Evolutionary conservation across 2,329 filamentous ascomycete genomes (phyloP).

Genomic region (Harringtonia lauricola): DNA sequence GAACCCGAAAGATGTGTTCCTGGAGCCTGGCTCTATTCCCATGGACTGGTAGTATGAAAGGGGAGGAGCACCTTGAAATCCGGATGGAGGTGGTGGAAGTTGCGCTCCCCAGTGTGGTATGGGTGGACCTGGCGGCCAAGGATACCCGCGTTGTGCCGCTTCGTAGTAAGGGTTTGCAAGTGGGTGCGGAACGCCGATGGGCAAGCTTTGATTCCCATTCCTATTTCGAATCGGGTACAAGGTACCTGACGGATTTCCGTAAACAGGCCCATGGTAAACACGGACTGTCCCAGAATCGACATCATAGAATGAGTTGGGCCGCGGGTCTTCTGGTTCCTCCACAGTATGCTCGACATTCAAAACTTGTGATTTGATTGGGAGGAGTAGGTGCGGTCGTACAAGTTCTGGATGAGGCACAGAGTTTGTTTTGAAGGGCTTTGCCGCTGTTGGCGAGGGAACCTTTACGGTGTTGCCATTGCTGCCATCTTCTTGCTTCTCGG

Average conservation of each 20-base stretch:
- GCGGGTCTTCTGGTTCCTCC: conserved; percentile 39
- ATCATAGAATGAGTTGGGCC: conserved; percentile 50
- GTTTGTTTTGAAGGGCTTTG: conserved; percentile 5
- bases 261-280: conserved; percentile 45
- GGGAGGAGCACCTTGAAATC: not conserved
- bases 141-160: not conserved
- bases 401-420: not conserved
- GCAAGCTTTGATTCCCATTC: conserved; percentile 18
- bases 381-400: conserved; percentile 29
- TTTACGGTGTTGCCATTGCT: not conserved
- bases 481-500: not conserved
- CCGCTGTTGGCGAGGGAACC: not conserved
- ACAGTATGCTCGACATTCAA: conserved; percentile 45
- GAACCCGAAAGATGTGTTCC: not conserved
- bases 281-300: conserved; percentile 38
- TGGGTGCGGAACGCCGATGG: conserved; percentile 32
- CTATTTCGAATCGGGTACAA: conserved; percentile 32
- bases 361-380: conserved; percentile 35
- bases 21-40: not conserved
- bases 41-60: not conserved
- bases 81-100: not conserved
- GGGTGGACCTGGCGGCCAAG: not conserved
- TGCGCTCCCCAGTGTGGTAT: conserved; percentile 2
- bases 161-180: conserved; percentile 30
- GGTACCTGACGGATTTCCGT: conserved; percentile 36